Evolutionary conservation across 306 rosid species (phyloP).

Genomic region (Lablab purpureus): DNA sequence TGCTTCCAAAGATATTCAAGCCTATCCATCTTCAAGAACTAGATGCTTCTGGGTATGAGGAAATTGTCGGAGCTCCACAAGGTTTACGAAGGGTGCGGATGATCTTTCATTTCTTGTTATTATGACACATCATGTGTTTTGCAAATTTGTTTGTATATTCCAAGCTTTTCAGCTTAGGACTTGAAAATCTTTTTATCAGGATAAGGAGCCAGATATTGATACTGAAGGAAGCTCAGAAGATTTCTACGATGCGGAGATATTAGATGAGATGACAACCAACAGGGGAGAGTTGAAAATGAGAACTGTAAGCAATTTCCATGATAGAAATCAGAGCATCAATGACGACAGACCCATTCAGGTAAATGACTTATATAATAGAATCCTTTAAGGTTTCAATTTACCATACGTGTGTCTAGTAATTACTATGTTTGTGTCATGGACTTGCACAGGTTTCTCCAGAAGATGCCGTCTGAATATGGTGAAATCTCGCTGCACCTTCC

Average conservation of each 20-base stretch:
- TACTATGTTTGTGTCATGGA: not conserved
- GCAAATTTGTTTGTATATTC: slow-evolving; percentile 1
- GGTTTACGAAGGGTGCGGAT: slow-evolving; percentile 38
- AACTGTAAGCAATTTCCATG: slow-evolving; percentile 64
- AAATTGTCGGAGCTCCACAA: slow-evolving; percentile 62
- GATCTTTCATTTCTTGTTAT: slow-evolving; percentile 21
- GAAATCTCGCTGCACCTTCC: slow-evolving; percentile 8
- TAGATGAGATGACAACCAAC: slow-evolving; percentile 85
- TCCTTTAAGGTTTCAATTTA: slow-evolving; percentile 34
- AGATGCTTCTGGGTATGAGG: slow-evolving; percentile 94
- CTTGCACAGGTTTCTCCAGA: slow-evolving; percentile 59
- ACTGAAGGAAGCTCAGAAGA: slow-evolving; percentile 52
- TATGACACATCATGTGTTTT: not conserved
- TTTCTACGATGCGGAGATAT: slow-evolving; percentile 72
- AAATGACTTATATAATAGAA: not conserved
- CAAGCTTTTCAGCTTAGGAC: slow-evolving; percentile 17
- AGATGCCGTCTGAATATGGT: slow-evolving; percentile 34
- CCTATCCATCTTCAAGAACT: slow-evolving; percentile 73
- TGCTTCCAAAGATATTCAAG: slow-evolving; percentile 77
- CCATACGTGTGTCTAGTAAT: slow-evolving; percentile 9
- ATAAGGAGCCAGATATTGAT: slow-evolving; percentile 52
- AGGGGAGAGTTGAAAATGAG: slow-evolving; percentile 89
- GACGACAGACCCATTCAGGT: slow-evolving; percentile 67
- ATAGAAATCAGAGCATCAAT: slow-evolving; percentile 37
- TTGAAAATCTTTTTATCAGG: slow-evolving; percentile 57